These are phyloP conservation scores for Zygosaccharomyces gambellarensis DNA, from an alignment of 805 yeast genomes.

Conservation along the genomic window DNA sequence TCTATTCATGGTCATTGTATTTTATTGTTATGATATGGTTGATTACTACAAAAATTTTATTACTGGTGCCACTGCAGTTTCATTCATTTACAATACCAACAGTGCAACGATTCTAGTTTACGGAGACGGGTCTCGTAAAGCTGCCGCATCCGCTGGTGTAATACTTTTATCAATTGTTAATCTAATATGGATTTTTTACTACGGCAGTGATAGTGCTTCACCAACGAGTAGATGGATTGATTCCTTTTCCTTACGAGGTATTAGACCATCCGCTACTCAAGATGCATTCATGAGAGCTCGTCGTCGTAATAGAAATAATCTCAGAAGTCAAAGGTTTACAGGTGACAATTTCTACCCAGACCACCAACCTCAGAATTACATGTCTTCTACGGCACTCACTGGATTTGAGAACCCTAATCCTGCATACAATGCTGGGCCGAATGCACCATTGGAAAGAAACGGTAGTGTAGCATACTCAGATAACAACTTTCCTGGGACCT, in stretches of 20 bases:
- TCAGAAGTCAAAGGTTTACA: slow-evolving; percentile 10
- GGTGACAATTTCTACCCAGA: slow-evolving; percentile 16
- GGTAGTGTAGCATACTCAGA: slow-evolving; percentile 2
- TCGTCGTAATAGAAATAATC: slow-evolving; percentile 20
- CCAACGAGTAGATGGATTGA: slow-evolving; percentile 81
- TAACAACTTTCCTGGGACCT: slow-evolving; percentile 11
- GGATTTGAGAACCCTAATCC: slow-evolving; percentile 53
- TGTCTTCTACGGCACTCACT: slow-evolving; percentile 51
- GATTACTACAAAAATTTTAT: slow-evolving; percentile 59
- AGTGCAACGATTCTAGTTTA: slow-evolving; percentile 78
- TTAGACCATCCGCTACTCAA: slow-evolving; percentile 37
- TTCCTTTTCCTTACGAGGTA: slow-evolving; percentile 62
- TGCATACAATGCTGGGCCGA: slow-evolving; percentile 5
- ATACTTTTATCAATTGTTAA: slow-evolving; percentile 78
- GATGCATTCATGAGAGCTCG: slow-evolving; percentile 23
- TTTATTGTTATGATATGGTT: slow-evolving; percentile 58
- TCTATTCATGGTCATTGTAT: slow-evolving; percentile 45
- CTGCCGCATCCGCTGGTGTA: slow-evolving; percentile 91
- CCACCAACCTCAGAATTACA: slow-evolving; percentile 30
- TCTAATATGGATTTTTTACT: slow-evolving; percentile 79
- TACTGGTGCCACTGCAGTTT: slow-evolving; percentile 47
- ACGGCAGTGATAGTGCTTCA: slow-evolving; percentile 87
- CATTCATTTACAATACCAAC: slow-evolving; percentile 80
- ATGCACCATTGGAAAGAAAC: slow-evolving; percentile 5
- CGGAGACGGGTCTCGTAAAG: slow-evolving; percentile 54